phyloP scores from a whole-genome alignment of 352 stramenopile genomes.

The Phytophthora ohioensis region DNA sequence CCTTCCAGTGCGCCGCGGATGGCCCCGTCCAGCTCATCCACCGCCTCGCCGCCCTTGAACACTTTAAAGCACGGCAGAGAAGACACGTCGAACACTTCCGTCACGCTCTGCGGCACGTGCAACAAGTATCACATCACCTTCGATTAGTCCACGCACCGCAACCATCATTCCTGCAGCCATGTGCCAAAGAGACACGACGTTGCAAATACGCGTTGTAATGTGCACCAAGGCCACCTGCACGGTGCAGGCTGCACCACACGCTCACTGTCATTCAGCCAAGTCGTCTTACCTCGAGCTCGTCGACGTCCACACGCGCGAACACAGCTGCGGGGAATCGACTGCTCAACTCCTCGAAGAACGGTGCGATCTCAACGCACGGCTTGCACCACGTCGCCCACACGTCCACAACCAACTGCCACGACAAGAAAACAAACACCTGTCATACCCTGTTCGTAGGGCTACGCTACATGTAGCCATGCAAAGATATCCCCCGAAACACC shows the following conservation, averaged over 20 bases:
- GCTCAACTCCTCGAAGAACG: constrained; percentile 79
- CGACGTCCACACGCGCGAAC: constrained; percentile 85
- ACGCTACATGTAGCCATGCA: too few species aligned
- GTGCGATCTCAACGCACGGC: constrained; percentile 81
- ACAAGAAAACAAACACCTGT: constrained; percentile 2
- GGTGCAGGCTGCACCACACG: not conserved
- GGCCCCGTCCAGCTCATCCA: constrained; percentile 87
- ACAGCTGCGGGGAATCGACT: constrained; percentile 54
- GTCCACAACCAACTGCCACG: constrained; percentile 76
- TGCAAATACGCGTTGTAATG: not conserved
- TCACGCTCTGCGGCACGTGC: constrained; percentile 63
- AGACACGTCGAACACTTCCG: constrained; percentile 70
- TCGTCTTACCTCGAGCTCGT: constrained; percentile 63
- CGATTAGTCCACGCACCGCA: constrained; percentile 13
- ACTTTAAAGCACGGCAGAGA: constrained; percentile 95
- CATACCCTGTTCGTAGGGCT: not conserved
- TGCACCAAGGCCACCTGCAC: not conserved
- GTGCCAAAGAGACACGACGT: constrained; percentile 32
- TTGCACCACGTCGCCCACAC: constrained; percentile 90
- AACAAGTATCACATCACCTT: constrained; percentile 26
- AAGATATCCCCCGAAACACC: too few species aligned
- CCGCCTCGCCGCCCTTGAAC: constrained; percentile 85
- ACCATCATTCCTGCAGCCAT: constrained; percentile 35
- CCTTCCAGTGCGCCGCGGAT: constrained; percentile 63
- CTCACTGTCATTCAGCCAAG: not conserved